These are phyloP conservation scores for Kurtzmaniella quercitrusa DNA, from an alignment of 1,139 yeast genomes.

Conservation along the genomic window DNA sequence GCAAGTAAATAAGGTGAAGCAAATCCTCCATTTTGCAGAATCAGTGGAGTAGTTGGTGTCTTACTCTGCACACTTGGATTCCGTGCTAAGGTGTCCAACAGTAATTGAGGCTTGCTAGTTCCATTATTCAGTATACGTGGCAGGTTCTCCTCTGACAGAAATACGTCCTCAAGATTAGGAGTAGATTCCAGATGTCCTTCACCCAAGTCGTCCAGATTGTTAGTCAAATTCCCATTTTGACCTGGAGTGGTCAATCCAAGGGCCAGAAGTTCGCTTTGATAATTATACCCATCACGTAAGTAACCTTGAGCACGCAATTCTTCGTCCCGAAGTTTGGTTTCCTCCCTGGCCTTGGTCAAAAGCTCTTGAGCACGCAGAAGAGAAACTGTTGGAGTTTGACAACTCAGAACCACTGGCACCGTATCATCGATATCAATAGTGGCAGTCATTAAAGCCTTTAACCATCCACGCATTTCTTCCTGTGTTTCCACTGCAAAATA, in stretches of 20 bases:
- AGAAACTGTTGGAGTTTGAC: conserved; percentile 91
- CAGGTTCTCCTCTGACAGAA: conserved; percentile 15
- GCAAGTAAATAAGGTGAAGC: conserved; percentile 61
- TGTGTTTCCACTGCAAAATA: conserved; percentile 90
- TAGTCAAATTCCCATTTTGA: not conserved
- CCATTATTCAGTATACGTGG: conserved; percentile 21
- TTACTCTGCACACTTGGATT: conserved; percentile 12
- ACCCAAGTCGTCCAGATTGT: not conserved
- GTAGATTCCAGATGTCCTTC: not conserved
- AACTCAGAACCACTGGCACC: conserved; percentile 91
- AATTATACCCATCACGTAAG: conserved; percentile 27
- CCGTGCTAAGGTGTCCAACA: not conserved
- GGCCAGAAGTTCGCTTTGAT: conserved; percentile 7
- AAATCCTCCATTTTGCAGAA: conserved; percentile 34
- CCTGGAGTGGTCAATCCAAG: conserved; percentile 1
- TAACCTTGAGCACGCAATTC: conserved; percentile 39
- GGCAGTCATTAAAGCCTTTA: conserved; percentile 91
- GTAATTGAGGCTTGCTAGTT: conserved; percentile 4
- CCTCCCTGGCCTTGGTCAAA: conserved; percentile 76
- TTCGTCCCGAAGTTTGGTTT: conserved; percentile 60
- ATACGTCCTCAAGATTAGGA: conserved; percentile 8
- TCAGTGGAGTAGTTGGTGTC: conserved; percentile 27
- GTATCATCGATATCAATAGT: conserved; percentile 94
- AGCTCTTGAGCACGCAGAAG: conserved; percentile 82
- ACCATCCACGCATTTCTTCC: conserved; percentile 94